phyloP scores from a whole-genome alignment of 2,329 filamentous ascomycete genomes.

The Mycosphaerella arachidis region DNA sequence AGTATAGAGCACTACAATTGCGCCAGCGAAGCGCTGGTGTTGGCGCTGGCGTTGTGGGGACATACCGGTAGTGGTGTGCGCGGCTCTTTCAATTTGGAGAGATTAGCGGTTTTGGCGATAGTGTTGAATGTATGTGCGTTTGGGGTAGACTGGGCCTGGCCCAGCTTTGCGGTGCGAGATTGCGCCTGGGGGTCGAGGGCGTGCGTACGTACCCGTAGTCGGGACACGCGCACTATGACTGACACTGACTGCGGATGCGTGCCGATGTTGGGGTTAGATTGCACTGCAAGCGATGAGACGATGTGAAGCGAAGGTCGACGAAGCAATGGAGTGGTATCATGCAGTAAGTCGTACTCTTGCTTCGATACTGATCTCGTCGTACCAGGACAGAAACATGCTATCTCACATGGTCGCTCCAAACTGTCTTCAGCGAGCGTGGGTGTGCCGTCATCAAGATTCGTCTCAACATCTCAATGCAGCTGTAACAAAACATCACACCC shows the following conservation, averaged over 20 bases:
- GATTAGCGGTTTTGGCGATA: too few relatives aligned
- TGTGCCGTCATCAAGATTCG: neutral
- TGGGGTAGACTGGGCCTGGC: too few relatives aligned
- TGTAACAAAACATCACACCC: neutral
- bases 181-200: too few relatives aligned
- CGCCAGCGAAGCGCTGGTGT: neutral
- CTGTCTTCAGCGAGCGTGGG: constrained; percentile 1
- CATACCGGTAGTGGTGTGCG: neutral
- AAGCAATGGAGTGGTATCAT: neutral
- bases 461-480: neutral
- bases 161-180: too few relatives aligned
- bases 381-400: neutral
- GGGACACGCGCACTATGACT: too few relatives aligned
- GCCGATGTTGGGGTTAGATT: too few relatives aligned
- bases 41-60: neutral
- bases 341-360: neutral
- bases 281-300: neutral
- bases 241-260: too few relatives aligned
- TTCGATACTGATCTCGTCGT: neutral
- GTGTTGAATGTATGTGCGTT: too few relatives aligned
- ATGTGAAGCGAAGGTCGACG: too few relatives aligned
- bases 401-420: neutral
- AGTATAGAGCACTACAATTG: neutral
- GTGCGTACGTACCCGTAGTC: too few relatives aligned
- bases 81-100: too few relatives aligned